These are phyloP conservation scores for Nicotiana benthamiana DNA, from an alignment of 257 asterid species.

Conservation along the genomic window DNA sequence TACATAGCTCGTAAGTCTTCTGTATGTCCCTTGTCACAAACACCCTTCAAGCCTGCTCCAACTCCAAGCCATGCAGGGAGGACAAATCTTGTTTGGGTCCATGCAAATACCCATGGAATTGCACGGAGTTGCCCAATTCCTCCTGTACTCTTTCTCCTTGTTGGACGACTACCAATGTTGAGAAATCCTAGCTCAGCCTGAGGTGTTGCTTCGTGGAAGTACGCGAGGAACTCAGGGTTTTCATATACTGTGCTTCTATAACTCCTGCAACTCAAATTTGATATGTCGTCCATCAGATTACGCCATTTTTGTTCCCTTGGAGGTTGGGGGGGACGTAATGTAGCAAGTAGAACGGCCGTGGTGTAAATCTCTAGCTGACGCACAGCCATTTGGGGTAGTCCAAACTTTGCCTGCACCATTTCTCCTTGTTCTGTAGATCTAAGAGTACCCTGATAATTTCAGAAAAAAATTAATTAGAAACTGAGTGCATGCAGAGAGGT, in stretches of 20 bases:
- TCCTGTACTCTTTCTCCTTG: slow-evolving; percentile 58
- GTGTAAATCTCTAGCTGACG: slow-evolving; percentile 94
- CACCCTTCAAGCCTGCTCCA: slow-evolving; percentile 74
- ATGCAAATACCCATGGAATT: slow-evolving; percentile 92
- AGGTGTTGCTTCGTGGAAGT: slow-evolving; percentile 95
- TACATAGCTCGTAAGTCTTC: slow-evolving; percentile 87
- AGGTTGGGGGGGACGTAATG: slow-evolving; percentile 71
- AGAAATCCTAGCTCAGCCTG: slow-evolving; percentile 91
- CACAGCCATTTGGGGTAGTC: slow-evolving; percentile 87
- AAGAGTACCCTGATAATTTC: slow-evolving; percentile 61
- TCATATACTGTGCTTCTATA: slow-evolving; percentile 79
- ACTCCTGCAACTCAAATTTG: slow-evolving; percentile 58
- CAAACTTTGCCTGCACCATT: slow-evolving; percentile 99
- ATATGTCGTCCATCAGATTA: slow-evolving; percentile 79
- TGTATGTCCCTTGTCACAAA: slow-evolving; percentile 65
- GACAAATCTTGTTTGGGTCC: slow-evolving; percentile 94
- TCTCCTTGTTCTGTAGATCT: slow-evolving; percentile 98
- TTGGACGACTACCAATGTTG: slow-evolving; percentile 95
- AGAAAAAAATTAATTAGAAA: neutral
- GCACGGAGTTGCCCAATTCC: slow-evolving; percentile 85
- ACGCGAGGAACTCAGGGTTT: slow-evolving; percentile 73
- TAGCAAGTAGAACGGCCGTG: slow-evolving; percentile 88
- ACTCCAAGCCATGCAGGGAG: slow-evolving; percentile 99
- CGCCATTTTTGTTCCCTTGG: slow-evolving; percentile 91
- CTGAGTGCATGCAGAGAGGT: neutral